Conservation (phyloP, 2,329 filamentous ascomycete species). For the Colletotrichum spinosum region DNA sequence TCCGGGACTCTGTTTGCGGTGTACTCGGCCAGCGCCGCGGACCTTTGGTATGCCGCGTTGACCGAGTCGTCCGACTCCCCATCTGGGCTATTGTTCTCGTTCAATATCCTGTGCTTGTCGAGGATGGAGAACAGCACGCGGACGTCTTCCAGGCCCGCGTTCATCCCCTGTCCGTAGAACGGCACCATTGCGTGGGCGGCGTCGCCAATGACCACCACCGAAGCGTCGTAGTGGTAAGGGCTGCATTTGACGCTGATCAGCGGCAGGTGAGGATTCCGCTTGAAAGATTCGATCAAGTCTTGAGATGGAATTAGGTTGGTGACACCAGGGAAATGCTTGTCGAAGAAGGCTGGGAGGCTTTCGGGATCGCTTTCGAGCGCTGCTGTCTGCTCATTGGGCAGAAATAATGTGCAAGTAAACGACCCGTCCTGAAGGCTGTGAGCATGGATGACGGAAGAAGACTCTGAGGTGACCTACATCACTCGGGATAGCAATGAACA, state of each 20-base stretch:
- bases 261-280: constrained; percentile 86
- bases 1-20: constrained; percentile 79
- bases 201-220: constrained; percentile 89
- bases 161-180: constrained; percentile 99
- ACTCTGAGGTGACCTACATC: constrained; percentile 55
- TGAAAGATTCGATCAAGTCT: constrained; percentile 80
- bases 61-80: constrained; percentile 58
- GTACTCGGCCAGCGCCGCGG: constrained; percentile 81
- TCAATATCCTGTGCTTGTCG: constrained; percentile 70
- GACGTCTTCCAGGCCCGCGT: constrained; percentile 94
- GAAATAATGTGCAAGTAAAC: constrained; percentile 95
- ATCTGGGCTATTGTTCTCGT: constrained; percentile 57
- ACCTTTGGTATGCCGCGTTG: constrained; percentile 68
- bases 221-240: constrained; percentile 84
- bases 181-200: constrained; percentile 98
- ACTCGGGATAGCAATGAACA: constrained; percentile 97
- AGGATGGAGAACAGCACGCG: constrained; percentile 86
- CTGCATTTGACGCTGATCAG: constrained; percentile 93
- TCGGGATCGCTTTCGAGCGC: constrained; percentile 73
- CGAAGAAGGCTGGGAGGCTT: constrained; percentile 78
- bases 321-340: constrained; percentile 87
- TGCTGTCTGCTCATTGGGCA: constrained; percentile 77
- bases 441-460: neutral
- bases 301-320: constrained; percentile 75
- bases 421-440: constrained; percentile 75